Evolutionary conservation across 805 yeast species (phyloP), one percentile per base, ranked within the genome.

Genomic region (Candida sonorensis): DNA sequence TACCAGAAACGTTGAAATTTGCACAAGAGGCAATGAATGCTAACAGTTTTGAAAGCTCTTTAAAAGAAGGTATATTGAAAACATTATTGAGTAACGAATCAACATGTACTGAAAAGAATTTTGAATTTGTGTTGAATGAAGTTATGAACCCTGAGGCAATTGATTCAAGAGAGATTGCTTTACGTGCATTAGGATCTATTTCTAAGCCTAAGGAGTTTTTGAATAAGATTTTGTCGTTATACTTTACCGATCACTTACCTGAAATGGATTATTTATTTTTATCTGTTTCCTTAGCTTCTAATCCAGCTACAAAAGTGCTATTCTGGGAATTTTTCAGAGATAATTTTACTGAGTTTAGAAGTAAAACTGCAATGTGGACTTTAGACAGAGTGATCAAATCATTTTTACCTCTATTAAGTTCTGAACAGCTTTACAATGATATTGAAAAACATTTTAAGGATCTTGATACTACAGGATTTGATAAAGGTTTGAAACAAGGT

Each of bases 181-280:
- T 77, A 17, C 49, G 51, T n/a, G 69, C 83, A 0, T 53, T 78
- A 28, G 83, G 84, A 2, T 51, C 59, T 12, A 59, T 69, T 14
- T 42, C 57, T 23, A 60, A 63, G 19, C 44, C 50, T 8, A 57
- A 52, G 10, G 25, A 31, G 7, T 57, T 62, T 18, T 55, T 72
- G 17, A 44, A 53, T n/a, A 48, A 50, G 29, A 53, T 72, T 29
- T 42, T 75, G n/a, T 51, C 43, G 1, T 45, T 64, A 36, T 50
- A 74, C 20, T 48, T 66, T 26, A 61, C 71, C 23, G 63, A 64
- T 2, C 49, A 60, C 23, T 63, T 77, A 22, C 74, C 75, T 0
- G 64, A 63, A 16, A 79, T 78, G 79, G 81, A 78, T 45, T 62
- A 70, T 13, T 74, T 72, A 44, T 72, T 67, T 46, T 55, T 77